A percentile compares a stretch with the other conserved stretches of the same genome.
phyloP scores from a whole-genome alignment of 495 filamentous ascomycete species.

The Immersiella caudata region DNA sequence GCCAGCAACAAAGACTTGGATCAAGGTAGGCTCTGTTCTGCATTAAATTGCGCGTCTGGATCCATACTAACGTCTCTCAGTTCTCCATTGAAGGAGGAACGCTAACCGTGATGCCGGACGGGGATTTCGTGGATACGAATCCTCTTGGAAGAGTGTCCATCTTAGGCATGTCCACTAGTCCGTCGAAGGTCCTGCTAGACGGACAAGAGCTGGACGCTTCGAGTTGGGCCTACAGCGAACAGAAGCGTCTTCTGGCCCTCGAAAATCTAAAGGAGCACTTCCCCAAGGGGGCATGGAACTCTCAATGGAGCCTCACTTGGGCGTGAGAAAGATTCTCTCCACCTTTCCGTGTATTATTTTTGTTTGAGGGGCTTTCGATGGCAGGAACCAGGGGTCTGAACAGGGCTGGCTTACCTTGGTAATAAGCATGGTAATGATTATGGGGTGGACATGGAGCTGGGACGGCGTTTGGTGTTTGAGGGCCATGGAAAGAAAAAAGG shows the following conservation, averaged over 20 bases:
- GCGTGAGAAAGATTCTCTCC: slow-evolving; percentile 6
- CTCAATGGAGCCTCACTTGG: slow-evolving; percentile 32
- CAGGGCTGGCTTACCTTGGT: not conserved
- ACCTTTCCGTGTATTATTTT: not conserved
- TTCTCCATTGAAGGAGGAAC: slow-evolving; percentile 54
- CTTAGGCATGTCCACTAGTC: slow-evolving; percentile 56
- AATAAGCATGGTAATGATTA: not conserved
- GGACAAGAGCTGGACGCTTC: slow-evolving; percentile 42
- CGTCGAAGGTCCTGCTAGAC: slow-evolving; percentile 56
- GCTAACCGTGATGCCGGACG: slow-evolving; percentile 52
- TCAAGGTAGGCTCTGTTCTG: slow-evolving; percentile 48
- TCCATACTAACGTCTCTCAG: slow-evolving; percentile 27
- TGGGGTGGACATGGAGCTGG: not conserved
- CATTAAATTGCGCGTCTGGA: not conserved
- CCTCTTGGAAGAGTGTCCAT: slow-evolving; percentile 67
- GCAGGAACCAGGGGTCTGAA: not conserved
- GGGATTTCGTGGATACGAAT: slow-evolving; percentile 63
- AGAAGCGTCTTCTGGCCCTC: slow-evolving; percentile 23
- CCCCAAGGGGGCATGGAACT: slow-evolving; percentile 29
- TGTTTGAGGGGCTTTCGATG: not conserved
- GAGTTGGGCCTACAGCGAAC: slow-evolving; percentile 52
- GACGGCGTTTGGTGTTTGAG: too few species aligned
- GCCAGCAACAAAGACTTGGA: slow-evolving; percentile 59
- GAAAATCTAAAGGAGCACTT: slow-evolving; percentile 22
- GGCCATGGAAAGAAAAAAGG: too few species aligned